phyloP scores from a whole-genome alignment of 495 filamentous ascomycete genomes.

The Penicillium crystallinum region DNA sequence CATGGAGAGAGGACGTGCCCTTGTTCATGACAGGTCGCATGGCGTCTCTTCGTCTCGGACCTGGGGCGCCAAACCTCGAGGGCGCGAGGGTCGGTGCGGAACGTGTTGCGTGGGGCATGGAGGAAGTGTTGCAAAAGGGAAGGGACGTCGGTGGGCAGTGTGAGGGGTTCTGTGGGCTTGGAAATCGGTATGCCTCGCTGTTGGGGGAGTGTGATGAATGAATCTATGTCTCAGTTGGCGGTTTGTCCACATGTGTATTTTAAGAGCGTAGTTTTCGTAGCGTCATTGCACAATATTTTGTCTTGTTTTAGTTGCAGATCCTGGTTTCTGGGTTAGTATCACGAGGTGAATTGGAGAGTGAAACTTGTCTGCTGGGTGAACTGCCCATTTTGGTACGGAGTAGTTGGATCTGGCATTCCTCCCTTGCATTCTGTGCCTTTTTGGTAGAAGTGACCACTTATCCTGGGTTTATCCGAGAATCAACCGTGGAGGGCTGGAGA shows the following conservation, averaged over 20 bases:
- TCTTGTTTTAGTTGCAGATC: background rate
- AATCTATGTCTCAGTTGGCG: conserved; percentile 6
- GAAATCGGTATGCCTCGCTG: conserved; percentile 32
- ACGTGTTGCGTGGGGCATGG: conserved; percentile 55
- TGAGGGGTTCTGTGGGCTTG: conserved; percentile 29
- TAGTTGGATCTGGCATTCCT: conserved; percentile 17
- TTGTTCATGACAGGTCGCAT: conserved; percentile 57
- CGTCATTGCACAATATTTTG: background rate
- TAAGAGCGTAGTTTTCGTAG: background rate
- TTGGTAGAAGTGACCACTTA: conserved; percentile 1
- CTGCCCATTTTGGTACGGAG: background rate
- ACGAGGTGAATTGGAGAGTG: background rate
- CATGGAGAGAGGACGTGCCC: conserved; percentile 56
- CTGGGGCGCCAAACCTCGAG: conserved; percentile 57
- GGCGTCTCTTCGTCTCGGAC: conserved; percentile 53
- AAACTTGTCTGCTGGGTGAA: background rate
- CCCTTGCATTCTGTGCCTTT: conserved; percentile 23
- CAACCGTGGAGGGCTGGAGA: background rate
- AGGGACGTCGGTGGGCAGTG: conserved; percentile 20
- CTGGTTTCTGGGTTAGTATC: background rate
- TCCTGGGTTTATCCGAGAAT: background rate
- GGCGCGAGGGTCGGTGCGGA: conserved; percentile 60
- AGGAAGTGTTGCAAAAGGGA: conserved; percentile 40
- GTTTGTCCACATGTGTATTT: background rate
- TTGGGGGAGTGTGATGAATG: conserved; percentile 9